Percentiles rank a stretch among this genome's conserved stretches.
Evolutionary conservation across 176 grass and related monocot genomes (phyloP).

Genomic region (Panicum miliaceum): DNA sequence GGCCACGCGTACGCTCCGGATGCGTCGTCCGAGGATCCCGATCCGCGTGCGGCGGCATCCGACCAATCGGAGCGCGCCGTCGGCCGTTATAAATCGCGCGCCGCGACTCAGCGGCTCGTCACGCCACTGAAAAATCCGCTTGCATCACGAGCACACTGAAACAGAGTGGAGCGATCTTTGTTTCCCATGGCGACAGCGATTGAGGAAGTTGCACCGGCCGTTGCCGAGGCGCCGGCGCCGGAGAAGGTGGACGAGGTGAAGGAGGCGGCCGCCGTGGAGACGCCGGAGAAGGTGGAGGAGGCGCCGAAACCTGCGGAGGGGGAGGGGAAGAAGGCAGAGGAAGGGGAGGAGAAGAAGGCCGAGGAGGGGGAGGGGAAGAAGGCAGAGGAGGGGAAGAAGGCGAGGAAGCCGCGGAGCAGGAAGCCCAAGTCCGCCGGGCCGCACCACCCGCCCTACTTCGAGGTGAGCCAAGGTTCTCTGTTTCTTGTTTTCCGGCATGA

Average conservation of each 20-base stretch:
- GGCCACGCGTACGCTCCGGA: slow-evolving; percentile 43
- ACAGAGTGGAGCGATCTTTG: neutral
- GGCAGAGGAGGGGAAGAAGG: slow-evolving; percentile 36
- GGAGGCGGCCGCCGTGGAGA: neutral
- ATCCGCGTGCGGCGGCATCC: slow-evolving; percentile 36
- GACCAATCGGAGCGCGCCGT: slow-evolving; percentile 42
- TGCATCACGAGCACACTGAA: neutral
- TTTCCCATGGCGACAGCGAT: slow-evolving; percentile 42
- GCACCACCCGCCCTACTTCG: slow-evolving; percentile 78
- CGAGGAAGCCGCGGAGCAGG: slow-evolving; percentile 49
- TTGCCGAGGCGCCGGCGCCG: neutral
- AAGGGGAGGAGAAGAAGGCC: neutral
- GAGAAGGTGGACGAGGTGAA: neutral
- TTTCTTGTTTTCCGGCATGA: neutral
- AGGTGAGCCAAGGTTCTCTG: slow-evolving; percentile 33
- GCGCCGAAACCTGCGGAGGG: slow-evolving; percentile 1
- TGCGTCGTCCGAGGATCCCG: slow-evolving; percentile 5
- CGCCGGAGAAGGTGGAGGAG: neutral
- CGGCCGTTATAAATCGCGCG: slow-evolving; percentile 25
- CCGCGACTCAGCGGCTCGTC: neutral
- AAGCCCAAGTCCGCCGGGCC: slow-evolving; percentile 51
- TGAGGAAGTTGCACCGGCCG: slow-evolving; percentile 7
- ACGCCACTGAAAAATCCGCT: neutral
- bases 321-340: slow-evolving; percentile 5
- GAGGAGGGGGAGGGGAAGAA: slow-evolving; percentile 13